Evolutionary conservation across 116 monocot species (phyloP).

Genomic region (Cymodocea nodosa): DNA sequence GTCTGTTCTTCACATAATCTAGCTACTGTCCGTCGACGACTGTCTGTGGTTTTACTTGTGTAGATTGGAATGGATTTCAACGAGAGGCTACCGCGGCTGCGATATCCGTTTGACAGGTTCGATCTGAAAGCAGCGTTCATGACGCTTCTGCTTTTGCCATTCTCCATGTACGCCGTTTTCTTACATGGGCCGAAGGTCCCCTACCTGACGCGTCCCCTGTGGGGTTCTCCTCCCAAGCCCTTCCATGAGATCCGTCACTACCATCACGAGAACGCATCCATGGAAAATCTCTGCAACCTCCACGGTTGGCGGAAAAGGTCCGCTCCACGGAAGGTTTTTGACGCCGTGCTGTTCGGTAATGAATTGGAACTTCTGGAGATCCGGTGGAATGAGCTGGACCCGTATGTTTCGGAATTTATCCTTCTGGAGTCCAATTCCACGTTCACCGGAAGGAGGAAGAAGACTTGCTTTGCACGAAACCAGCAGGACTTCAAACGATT

Average conservation of each 20-base stretch:
- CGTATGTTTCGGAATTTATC: constrained; percentile 19
- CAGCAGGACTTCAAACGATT: constrained; percentile 2
- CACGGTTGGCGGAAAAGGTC: constrained; percentile 12
- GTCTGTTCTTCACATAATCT: too few relatives aligned
- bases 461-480: constrained; percentile 5
- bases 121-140: constrained; percentile 5
- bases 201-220: constrained; percentile 13
- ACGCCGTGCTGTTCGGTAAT: constrained; percentile 22
- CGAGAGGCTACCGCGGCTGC: not conserved
- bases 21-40: too few relatives aligned
- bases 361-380: constrained; percentile 19
- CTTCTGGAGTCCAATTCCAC: constrained; percentile 25
- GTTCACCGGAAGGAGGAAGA: constrained; percentile 14
- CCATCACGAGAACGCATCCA: constrained; percentile 15
- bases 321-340: constrained; percentile 18
- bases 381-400: constrained; percentile 21
- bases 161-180: constrained; percentile 8
- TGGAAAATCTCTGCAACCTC: constrained; percentile 20
- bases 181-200: constrained; percentile 13
- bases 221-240: constrained; percentile 19
- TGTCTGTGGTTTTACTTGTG: too few relatives aligned
- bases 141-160: constrained; percentile 1
- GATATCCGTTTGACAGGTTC: constrained; percentile 3
- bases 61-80: not conserved
- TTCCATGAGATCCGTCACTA: constrained; percentile 22